Evolutionary conservation across 495 filamentous ascomycete genomes (phyloP).

Genomic region (Penicillium chermesinum): DNA sequence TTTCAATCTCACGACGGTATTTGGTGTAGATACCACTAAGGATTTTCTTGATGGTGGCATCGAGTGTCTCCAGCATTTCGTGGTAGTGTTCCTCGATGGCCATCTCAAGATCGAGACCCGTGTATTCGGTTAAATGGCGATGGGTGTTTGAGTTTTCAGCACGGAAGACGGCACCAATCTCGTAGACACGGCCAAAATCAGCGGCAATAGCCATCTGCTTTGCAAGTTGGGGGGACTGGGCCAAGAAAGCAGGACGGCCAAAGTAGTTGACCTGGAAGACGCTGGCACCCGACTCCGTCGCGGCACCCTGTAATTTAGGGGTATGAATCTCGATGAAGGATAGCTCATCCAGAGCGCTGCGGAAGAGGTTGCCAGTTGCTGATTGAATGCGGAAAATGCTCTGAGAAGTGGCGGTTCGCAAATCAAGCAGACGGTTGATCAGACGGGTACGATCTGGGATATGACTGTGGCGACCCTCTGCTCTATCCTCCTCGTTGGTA

Average conservation of each 20-base stretch:
- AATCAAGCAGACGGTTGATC: conserved; percentile 79
- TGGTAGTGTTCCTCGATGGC: conserved; percentile 85
- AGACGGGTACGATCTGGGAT: conserved; percentile 70
- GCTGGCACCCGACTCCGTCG: conserved; percentile 86
- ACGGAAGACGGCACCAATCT: conserved; percentile 84
- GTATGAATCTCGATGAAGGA: conserved; percentile 87
- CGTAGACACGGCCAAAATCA: conserved; percentile 81
- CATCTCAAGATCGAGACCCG: conserved; percentile 94
- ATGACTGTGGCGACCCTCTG: conserved; percentile 45
- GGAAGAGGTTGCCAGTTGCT: conserved; percentile 75
- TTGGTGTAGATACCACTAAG: conserved; percentile 64
- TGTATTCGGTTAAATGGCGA: conserved; percentile 93
- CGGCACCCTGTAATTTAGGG: conserved; percentile 79
- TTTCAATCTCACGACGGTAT: conserved; percentile 63
- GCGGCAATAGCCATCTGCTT: conserved; percentile 93
- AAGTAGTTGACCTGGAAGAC: conserved; percentile 90
- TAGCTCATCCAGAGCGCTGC: conserved; percentile 60
- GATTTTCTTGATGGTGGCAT: conserved; percentile 75
- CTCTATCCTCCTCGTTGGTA: conserved; percentile 39
- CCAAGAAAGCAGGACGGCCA: conserved; percentile 72
- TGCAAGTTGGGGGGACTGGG: conserved; percentile 88
- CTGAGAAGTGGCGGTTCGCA: conserved; percentile 79
- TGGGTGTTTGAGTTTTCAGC: conserved; percentile 95
- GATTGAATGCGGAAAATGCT: conserved; percentile 75
- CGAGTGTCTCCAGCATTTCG: conserved; percentile 72